These are phyloP conservation scores for Notholithocarpus densiflorus DNA, from an alignment of 306 rosid species.

Conservation along the genomic window DNA sequence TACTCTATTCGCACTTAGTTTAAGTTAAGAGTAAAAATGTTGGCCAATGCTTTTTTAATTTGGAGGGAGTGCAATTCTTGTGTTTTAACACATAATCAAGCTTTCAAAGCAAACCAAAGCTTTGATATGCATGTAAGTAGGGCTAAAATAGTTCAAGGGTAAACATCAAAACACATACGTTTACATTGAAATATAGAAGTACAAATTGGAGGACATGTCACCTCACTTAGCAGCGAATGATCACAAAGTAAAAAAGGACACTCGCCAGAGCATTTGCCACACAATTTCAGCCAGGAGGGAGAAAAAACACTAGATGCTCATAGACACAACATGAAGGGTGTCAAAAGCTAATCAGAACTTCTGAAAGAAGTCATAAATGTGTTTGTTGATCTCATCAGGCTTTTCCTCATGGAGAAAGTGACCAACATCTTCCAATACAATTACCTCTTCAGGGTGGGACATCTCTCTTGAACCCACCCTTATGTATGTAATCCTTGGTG, in stretches of 20 bases:
- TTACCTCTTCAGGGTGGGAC: constrained; percentile 64
- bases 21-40: too few species aligned
- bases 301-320: background rate
- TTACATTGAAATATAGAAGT: too few species aligned
- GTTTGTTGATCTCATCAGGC: constrained; percentile 52
- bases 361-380: constrained; percentile 55
- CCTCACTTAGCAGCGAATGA: background rate
- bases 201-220: too few species aligned
- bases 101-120: too few species aligned
- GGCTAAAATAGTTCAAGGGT: too few species aligned
- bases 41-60: too few species aligned
- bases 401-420: constrained; percentile 72
- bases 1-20: too few species aligned
- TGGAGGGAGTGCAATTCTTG: too few species aligned
- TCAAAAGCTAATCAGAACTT: constrained; percentile 26
- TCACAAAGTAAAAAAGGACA: background rate
- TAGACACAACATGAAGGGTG: background rate
- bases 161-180: too few species aligned
- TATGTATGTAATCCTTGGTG: constrained; percentile 58
- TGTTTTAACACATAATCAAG: too few species aligned
- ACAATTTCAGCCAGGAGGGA: background rate
- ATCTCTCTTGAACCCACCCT: constrained; percentile 66
- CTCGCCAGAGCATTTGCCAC: too few species aligned
- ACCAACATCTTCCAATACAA: constrained; percentile 68
- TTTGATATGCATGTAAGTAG: too few species aligned